phyloP scores from a whole-genome alignment of 2,329 filamentous ascomycete genomes.

The Exophiala sideris region DNA sequence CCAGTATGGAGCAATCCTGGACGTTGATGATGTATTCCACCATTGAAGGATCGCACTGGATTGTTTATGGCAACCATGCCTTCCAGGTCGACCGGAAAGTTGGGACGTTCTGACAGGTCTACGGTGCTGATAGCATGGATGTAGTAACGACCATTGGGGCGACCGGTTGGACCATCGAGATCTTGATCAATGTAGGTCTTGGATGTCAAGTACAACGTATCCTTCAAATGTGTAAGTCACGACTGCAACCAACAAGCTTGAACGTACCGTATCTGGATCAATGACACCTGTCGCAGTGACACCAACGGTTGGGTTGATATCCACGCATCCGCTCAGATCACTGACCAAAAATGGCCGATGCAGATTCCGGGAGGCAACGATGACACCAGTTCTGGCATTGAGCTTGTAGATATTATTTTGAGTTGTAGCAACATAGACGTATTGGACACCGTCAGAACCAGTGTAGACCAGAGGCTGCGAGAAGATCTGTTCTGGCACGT shows the following conservation, averaged over 20 bases:
- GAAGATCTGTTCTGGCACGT: conserved; percentile 51
- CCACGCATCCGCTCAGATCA: conserved; percentile 48
- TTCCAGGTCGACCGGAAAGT: conserved; percentile 51
- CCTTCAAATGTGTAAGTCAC: conserved; percentile 22
- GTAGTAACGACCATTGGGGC: conserved; percentile 40
- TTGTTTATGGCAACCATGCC: conserved; percentile 48
- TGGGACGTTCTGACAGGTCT: conserved; percentile 37
- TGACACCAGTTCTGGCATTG: conserved; percentile 41
- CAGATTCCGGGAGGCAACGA: conserved; percentile 38
- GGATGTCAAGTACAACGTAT: conserved; percentile 48
- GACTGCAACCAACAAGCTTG: not conserved
- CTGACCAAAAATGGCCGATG: conserved; percentile 49
- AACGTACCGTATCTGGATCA: conserved; percentile 42
- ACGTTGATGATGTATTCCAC: conserved; percentile 53
- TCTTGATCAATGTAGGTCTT: conserved; percentile 51
- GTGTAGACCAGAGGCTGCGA: conserved; percentile 55
- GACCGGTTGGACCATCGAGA: conserved; percentile 30
- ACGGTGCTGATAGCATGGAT: conserved; percentile 41
- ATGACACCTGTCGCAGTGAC: conserved; percentile 52
- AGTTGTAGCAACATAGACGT: conserved; percentile 55
- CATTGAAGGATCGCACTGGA: conserved; percentile 48
- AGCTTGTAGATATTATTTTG: conserved; percentile 40
- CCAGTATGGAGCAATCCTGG: conserved; percentile 48
- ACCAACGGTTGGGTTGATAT: conserved; percentile 49
- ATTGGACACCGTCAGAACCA: conserved; percentile 47